Percentiles rank a stretch among this genome's conserved stretches.
phyloP scores from a whole-genome alignment of 148 eudicot species.

The Rhododendron ovatum region DNA sequence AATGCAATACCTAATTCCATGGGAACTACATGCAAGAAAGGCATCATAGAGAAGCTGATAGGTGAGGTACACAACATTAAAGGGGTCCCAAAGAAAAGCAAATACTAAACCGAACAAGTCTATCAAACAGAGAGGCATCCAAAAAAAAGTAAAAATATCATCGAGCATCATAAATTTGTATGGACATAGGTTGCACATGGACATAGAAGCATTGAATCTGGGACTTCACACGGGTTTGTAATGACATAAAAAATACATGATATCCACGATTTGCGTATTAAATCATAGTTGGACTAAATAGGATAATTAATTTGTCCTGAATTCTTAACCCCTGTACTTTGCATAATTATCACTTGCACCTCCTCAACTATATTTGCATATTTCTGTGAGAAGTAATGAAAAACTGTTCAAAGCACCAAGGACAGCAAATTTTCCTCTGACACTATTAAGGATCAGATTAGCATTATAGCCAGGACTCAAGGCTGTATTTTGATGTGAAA shows the following conservation, averaged over 20 bases:
- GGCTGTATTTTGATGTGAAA: neutral
- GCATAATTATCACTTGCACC: neutral
- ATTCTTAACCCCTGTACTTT: neutral
- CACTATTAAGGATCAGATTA: neutral
- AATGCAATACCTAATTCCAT: neutral
- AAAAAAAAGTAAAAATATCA: neutral
- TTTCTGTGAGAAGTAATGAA: neutral
- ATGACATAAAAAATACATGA: neutral
- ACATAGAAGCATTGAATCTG: neutral
- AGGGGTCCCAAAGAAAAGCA: conserved; percentile 3
- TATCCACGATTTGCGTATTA: neutral
- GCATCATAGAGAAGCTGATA: neutral
- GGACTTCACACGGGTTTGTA: neutral
- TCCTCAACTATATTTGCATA: neutral
- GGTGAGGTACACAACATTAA: neutral
- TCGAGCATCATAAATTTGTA: neutral
- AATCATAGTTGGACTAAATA: neutral
- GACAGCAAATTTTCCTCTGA: neutral
- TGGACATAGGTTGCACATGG: neutral
- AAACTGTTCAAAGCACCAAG: neutral
- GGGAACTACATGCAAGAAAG: neutral
- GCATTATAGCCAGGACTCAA: neutral
- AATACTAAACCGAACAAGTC: neutral
- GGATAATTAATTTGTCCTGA: neutral
- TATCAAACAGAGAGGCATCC: neutral